Evolutionary conservation across 306 rosid species (phyloP).

Genomic region (Senna siamea): DNA sequence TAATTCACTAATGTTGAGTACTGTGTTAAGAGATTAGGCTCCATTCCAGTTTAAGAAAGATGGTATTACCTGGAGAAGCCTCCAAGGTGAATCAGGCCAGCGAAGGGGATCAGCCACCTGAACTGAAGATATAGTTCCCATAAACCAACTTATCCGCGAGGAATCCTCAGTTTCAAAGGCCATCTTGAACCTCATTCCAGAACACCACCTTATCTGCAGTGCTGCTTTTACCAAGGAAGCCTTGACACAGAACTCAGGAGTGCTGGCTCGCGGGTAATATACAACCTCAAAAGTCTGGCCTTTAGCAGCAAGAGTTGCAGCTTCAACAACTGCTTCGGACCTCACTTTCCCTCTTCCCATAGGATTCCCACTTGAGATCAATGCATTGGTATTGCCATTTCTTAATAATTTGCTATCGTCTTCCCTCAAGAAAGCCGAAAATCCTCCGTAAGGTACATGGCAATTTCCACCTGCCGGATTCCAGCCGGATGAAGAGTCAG

Average conservation of each 20-base stretch:
- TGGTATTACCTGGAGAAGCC: slow-evolving; percentile 98
- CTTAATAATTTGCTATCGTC: slow-evolving; percentile 63
- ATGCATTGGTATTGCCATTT: slow-evolving; percentile 52
- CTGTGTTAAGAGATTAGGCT: too few relatives aligned
- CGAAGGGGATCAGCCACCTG: slow-evolving; percentile 75
- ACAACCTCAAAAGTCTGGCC: slow-evolving; percentile 83
- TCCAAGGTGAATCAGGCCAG: slow-evolving; percentile 98
- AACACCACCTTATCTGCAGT: slow-evolving; percentile 78
- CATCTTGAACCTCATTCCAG: slow-evolving; percentile 97
- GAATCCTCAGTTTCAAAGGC: slow-evolving; percentile 95
- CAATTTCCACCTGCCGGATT: slow-evolving; percentile 78
- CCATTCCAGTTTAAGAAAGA: too few relatives aligned
- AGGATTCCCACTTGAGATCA: slow-evolving; percentile 50
- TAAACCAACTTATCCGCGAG: slow-evolving; percentile 80
- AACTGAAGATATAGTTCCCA: slow-evolving; percentile 87
- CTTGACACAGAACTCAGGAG: slow-evolving; percentile 90
- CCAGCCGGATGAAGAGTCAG: slow-evolving; percentile 74
- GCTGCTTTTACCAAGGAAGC: slow-evolving; percentile 71
- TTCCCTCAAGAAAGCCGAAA: slow-evolving; percentile 61
- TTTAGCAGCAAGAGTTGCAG: slow-evolving; percentile 71
- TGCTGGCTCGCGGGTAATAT: slow-evolving; percentile 89
- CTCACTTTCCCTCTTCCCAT: slow-evolving; percentile 70
- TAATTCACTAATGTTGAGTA: too few relatives aligned
- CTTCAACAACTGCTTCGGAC: slow-evolving; percentile 75
- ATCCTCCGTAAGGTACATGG: slow-evolving; percentile 61